A percentile compares a stretch with the other conserved stretches of the same genome.
phyloP scores from a whole-genome alignment of 306 rosid species.

The Cucumis cinereus region DNA sequence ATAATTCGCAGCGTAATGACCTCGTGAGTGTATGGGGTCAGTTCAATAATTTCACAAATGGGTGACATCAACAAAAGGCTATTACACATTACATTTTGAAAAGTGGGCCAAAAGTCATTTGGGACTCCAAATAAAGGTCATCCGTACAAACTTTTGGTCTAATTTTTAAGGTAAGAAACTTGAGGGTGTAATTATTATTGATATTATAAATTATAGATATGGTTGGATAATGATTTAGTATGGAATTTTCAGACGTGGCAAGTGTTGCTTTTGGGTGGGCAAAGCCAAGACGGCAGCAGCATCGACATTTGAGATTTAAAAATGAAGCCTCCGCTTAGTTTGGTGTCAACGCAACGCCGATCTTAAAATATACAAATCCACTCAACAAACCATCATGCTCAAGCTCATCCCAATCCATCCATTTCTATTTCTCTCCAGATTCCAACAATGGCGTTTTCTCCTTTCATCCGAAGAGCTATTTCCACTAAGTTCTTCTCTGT shows the following conservation, averaged over 20 bases:
- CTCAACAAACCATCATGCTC: not conserved
- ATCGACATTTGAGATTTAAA: not conserved
- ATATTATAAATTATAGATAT: too few species aligned
- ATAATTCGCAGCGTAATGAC: too few species aligned
- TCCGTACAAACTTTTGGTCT: too few species aligned
- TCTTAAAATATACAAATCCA: not conserved
- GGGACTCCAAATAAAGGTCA: too few species aligned
- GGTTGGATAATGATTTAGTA: not conserved
- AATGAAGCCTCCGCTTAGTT: not conserved
- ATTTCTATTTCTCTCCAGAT: not conserved
- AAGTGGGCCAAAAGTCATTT: too few species aligned
- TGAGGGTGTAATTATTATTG: too few species aligned
- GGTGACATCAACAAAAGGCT: too few species aligned
- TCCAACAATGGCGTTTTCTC: not conserved
- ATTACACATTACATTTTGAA: too few species aligned
- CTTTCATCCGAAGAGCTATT: conserved; percentile 4
- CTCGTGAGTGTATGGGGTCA: too few species aligned
- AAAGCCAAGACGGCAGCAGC: not conserved
- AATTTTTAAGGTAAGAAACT: too few species aligned
- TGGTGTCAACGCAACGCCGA: not conserved
- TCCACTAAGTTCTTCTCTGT: not conserved
- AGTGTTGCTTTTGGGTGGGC: not conserved
- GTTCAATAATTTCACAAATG: too few species aligned
- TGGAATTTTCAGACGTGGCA: not conserved
- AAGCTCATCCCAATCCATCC: not conserved